These are phyloP conservation scores for Melanomma pulvis-pyrius DNA, from an alignment of 495 filamentous ascomycete genomes.

Conservation along the genomic window DNA sequence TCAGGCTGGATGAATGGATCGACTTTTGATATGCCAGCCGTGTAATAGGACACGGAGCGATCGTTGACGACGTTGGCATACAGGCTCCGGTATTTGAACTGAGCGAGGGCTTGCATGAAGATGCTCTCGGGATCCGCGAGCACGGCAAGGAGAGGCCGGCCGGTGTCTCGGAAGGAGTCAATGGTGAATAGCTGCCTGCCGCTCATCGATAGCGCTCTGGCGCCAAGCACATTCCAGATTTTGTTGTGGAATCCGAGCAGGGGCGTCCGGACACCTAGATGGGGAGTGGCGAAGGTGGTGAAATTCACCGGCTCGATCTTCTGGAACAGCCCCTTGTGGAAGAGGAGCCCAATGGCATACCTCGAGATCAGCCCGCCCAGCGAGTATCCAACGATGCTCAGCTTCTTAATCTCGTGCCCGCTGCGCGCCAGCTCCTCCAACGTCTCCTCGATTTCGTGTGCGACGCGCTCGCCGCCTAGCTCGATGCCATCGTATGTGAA, in stretches of 20 bases:
- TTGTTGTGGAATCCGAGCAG: constrained; percentile 65
- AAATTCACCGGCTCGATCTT: constrained; percentile 86
- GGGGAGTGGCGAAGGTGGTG: constrained; percentile 87
- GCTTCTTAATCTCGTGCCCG: constrained; percentile 74
- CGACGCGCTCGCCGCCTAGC: constrained; percentile 83
- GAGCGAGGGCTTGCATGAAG: constrained; percentile 77
- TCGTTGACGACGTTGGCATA: constrained; percentile 91
- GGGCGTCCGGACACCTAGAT: constrained; percentile 82
- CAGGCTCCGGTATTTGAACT: constrained; percentile 70
- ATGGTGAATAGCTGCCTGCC: constrained; percentile 86
- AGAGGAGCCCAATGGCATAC: constrained; percentile 84
- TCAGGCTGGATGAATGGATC: constrained; percentile 74
- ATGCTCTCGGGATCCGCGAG: constrained; percentile 83
- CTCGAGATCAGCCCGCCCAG: constrained; percentile 84
- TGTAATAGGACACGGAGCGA: constrained; percentile 77
- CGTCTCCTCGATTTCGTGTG: constrained; percentile 82
- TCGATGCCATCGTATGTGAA: constrained; percentile 97
- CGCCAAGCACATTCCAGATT: constrained; percentile 80
- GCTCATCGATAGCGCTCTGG: constrained; percentile 73
- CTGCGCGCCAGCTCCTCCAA: constrained; percentile 63
- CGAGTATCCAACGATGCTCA: constrained; percentile 88
- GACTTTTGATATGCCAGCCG: constrained; percentile 68
- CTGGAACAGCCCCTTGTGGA: constrained; percentile 77
- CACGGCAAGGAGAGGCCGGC: constrained; percentile 74
- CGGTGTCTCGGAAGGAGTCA: constrained; percentile 81